Conservation (phyloP, 2,329 filamentous ascomycete species). For the Paraphaeosphaeria sporulosa region DNA sequence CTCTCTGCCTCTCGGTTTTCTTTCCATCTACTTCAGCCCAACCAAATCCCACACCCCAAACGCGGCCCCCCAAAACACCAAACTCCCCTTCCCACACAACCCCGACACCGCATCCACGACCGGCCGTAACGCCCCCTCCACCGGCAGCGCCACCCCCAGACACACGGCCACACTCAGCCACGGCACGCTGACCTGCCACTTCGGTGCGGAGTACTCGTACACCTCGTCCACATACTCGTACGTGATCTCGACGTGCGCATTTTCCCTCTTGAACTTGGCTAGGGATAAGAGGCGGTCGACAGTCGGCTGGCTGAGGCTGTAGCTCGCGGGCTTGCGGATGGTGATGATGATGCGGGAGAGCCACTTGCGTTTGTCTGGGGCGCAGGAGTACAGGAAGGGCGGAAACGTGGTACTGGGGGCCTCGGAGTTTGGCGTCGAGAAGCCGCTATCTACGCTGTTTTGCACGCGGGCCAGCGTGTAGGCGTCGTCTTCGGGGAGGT, state of each 20-base stretch:
- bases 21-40: not conserved
- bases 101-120: not conserved
- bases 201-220: not conserved
- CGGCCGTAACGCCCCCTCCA: not conserved
- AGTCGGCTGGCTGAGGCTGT: not conserved
- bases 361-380: not conserved
- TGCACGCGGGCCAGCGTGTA: constrained; percentile 9
- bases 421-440: not conserved
- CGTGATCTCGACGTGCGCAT: not conserved
- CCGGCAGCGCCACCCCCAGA: constrained; percentile 4
- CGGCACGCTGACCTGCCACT: not conserved
- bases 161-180: constrained; percentile 9
- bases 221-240: constrained; percentile 9
- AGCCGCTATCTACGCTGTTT: not conserved
- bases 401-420: not conserved
- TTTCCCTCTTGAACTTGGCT: not conserved
- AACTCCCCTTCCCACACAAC: not conserved
- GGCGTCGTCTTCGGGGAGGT: constrained; percentile 2
- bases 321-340: not conserved
- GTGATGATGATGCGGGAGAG: not conserved
- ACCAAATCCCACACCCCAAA: constrained; percentile 3
- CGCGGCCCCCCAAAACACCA: not conserved
- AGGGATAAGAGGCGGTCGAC: not conserved
- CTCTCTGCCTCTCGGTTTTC: too few relatives aligned
- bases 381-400: constrained; percentile 5